phyloP scores from a whole-genome alignment of 345 rosid genomes.

The Populus ilicifolia region DNA sequence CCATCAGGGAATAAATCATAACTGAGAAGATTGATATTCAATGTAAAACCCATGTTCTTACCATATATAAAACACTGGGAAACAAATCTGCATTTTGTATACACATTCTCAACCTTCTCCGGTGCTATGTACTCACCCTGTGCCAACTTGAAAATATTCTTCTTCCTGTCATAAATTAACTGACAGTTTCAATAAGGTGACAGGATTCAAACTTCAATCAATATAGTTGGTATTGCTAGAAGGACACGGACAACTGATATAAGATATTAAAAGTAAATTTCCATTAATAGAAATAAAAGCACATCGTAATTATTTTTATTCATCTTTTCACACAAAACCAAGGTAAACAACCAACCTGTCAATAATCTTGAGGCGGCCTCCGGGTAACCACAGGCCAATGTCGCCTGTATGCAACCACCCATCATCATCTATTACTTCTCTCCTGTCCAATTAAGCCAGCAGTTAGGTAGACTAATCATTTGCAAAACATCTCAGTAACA shows the following conservation, averaged over 20 bases:
- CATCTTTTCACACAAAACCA: not conserved
- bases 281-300: not conserved
- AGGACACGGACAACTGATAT: not conserved
- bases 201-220: not conserved
- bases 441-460: conserved; percentile 30
- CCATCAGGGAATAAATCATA: conserved; percentile 13
- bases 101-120: conserved; percentile 44
- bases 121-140: conserved; percentile 51
- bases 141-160: conserved; percentile 52
- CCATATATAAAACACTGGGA: conserved; percentile 44
- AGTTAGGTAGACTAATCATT: conserved; percentile 9
- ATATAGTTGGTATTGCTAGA: not conserved
- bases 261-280: not conserved
- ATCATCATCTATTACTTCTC: conserved; percentile 41
- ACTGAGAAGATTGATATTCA: conserved; percentile 4
- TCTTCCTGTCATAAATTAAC: conserved; percentile 23
- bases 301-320: not conserved
- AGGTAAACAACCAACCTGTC: conserved; percentile 25
- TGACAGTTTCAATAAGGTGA: not conserved
- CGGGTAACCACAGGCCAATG: conserved; percentile 44
- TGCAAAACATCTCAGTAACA: not conserved
- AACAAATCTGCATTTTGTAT: conserved; percentile 40
- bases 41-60: conserved; percentile 2
- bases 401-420: conserved; percentile 49
- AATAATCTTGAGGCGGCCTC: conserved; percentile 48